phyloP scores from a whole-genome alignment of 768 basidiomycete species.

The Serendipita sp. region DNA sequence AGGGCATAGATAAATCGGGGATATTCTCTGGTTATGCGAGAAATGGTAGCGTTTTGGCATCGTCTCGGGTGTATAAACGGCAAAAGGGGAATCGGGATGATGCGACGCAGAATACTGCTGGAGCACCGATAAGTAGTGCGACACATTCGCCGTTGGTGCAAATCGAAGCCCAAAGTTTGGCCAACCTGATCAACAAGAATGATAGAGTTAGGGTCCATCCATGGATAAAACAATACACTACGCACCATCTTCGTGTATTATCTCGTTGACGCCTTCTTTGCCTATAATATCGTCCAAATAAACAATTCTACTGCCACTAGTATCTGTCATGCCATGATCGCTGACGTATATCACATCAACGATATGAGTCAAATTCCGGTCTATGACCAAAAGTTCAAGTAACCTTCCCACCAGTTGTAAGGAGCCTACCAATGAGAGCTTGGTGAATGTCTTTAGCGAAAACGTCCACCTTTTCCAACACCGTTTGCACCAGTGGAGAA shows the following conservation, averaged over 20 bases:
- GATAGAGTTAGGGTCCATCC: background rate
- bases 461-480: conserved; percentile 47
- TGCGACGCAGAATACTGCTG: conserved; percentile 29
- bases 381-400: conserved; percentile 15
- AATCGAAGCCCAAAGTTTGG: conserved; percentile 80
- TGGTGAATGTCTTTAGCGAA: conserved; percentile 58
- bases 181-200: conserved; percentile 38
- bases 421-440: conserved; percentile 23
- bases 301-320: conserved; percentile 54
- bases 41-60: conserved; percentile 80
- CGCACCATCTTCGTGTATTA: conserved; percentile 56
- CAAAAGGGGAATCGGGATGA: conserved; percentile 44
- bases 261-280: conserved; percentile 36
- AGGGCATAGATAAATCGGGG: conserved; percentile 75
- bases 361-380: conserved; percentile 63
- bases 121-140: conserved; percentile 39
- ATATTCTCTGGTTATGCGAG: conserved; percentile 53
- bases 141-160: conserved; percentile 34
- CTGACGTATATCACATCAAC: conserved; percentile 82
- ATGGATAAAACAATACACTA: background rate
- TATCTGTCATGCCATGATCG: conserved; percentile 86
- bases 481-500: conserved; percentile 49
- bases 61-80: conserved; percentile 59
- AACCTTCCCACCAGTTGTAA: background rate
- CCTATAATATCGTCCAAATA: conserved; percentile 63